Percentiles rank a stretch among this genome's conserved stretches.
These are phyloP conservation scores for Patellifolia procumbens DNA, from an alignment of 179 eudicot species.

Conservation along the genomic window DNA sequence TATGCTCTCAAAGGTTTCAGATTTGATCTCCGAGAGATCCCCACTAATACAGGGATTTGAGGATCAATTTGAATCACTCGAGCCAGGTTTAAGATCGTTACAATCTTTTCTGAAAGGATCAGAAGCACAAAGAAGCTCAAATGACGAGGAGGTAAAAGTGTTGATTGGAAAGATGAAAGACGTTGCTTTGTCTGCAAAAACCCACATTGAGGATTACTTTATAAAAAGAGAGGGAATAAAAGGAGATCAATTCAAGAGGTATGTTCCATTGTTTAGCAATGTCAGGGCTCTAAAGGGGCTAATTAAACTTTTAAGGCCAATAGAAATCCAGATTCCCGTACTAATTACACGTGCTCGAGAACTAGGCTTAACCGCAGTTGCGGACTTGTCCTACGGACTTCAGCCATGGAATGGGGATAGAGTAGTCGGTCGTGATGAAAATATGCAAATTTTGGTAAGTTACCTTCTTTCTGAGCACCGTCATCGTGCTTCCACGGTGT, in stretches of 20 bases:
- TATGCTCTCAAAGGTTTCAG: not conserved
- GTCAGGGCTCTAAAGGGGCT: not conserved
- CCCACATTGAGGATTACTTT: conserved; percentile 1
- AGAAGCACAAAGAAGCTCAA: not conserved
- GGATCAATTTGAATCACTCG: conserved; percentile 5
- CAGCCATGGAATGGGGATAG: not conserved
- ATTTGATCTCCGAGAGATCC: conserved; percentile 2
- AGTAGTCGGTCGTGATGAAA: not conserved
- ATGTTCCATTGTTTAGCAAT: not conserved
- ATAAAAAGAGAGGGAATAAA: not conserved
- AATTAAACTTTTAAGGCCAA: not conserved
- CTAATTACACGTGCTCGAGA: not conserved
- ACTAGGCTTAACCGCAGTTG: not conserved
- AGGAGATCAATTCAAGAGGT: not conserved
- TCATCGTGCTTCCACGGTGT: not conserved
- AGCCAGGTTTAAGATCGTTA: conserved; percentile 1
- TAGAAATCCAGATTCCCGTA: not conserved
- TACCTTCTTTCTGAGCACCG: conserved; percentile 5
- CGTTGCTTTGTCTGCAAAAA: not conserved
- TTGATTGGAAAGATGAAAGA: conserved; percentile 9
- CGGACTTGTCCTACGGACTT: not conserved
- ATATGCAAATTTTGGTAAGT: not conserved
- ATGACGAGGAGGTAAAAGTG: not conserved
- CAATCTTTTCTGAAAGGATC: conserved; percentile 5
- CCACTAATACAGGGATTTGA: conserved; percentile 5